Evolutionary conservation across 2,329 filamentous ascomycete species (phyloP).

Genomic region (Xylaria multiplex): DNA sequence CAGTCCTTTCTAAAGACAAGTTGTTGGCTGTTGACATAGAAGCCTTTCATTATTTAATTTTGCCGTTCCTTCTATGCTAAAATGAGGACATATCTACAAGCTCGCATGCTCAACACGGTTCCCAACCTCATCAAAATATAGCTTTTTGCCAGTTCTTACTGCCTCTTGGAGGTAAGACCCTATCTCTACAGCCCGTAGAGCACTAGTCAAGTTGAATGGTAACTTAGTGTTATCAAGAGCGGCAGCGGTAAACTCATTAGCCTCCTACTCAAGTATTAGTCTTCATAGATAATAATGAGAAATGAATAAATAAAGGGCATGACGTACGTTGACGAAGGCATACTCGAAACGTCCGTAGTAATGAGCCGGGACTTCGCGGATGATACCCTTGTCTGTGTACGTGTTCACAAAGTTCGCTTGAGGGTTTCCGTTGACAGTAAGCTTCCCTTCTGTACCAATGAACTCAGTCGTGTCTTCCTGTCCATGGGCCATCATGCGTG

Average conservation of each 20-base stretch:
- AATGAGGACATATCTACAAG: not conserved
- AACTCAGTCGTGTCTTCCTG: constrained; percentile 75
- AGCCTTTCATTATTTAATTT: too few species aligned
- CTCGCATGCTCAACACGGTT: constrained; percentile 51
- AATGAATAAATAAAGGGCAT: not conserved
- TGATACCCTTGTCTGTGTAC: constrained; percentile 63
- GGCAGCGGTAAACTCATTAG: constrained; percentile 69
- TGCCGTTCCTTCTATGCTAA: too few species aligned
- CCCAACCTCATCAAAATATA: constrained; percentile 67
- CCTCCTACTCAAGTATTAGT: constrained; percentile 53
- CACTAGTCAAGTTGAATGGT: constrained; percentile 51
- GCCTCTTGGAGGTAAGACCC: constrained; percentile 68
- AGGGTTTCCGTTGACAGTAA: constrained; percentile 69
- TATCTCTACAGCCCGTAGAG: constrained; percentile 69
- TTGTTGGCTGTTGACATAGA: too few species aligned
- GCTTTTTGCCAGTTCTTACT: constrained; percentile 64
- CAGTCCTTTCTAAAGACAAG: too few species aligned
- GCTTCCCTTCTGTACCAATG: constrained; percentile 72
- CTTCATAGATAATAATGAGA: not conserved
- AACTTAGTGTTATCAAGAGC: constrained; percentile 59
- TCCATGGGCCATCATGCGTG: constrained; percentile 73
- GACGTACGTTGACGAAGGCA: constrained; percentile 63
- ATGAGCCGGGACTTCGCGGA: constrained; percentile 67
- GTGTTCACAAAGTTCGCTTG: constrained; percentile 64
- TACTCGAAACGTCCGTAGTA: constrained; percentile 72